Percentiles rank a stretch among this genome's conserved stretches.
Evolutionary conservation across 257 asterid genomes (phyloP).

Genomic region (Parsonsia alboflavescens): DNA sequence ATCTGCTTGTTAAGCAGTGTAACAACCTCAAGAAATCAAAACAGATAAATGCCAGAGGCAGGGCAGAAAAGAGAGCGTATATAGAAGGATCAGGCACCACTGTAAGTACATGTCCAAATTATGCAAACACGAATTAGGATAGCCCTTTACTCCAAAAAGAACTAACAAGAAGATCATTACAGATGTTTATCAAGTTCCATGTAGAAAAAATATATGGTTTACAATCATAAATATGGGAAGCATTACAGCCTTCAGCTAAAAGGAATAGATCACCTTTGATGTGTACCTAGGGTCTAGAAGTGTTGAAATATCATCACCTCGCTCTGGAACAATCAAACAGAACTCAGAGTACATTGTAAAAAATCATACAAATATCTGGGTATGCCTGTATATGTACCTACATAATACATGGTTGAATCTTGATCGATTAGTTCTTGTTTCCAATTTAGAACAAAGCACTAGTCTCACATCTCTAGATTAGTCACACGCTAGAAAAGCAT

Average conservation of each 20-base stretch:
- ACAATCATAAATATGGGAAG: not conserved
- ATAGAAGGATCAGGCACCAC: not conserved
- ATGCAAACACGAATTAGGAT: not conserved
- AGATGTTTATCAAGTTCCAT: not conserved
- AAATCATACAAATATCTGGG: not conserved
- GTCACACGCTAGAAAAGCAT: not conserved
- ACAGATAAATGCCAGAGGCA: not conserved
- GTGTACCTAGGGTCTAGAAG: not conserved
- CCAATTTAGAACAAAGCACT: not conserved
- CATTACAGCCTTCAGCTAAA: not conserved
- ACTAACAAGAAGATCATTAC: not conserved
- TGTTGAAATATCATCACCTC: not conserved
- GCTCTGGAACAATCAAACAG: not conserved
- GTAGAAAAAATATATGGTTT: not conserved
- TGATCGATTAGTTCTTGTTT: not conserved
- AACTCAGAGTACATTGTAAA: not conserved
- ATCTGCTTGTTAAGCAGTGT: slow-evolving; percentile 15
- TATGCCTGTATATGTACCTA: not conserved
- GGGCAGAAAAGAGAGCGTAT: not conserved
- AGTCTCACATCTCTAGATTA: not conserved
- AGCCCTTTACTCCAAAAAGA: not conserved
- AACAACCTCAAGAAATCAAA: slow-evolving; percentile 15
- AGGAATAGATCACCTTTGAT: not conserved
- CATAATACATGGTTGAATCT: not conserved
- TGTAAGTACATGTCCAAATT: not conserved